Base-by-base conservation (phyloP, 331 rosid genomes). In the Stylosanthes scabra region DNA sequence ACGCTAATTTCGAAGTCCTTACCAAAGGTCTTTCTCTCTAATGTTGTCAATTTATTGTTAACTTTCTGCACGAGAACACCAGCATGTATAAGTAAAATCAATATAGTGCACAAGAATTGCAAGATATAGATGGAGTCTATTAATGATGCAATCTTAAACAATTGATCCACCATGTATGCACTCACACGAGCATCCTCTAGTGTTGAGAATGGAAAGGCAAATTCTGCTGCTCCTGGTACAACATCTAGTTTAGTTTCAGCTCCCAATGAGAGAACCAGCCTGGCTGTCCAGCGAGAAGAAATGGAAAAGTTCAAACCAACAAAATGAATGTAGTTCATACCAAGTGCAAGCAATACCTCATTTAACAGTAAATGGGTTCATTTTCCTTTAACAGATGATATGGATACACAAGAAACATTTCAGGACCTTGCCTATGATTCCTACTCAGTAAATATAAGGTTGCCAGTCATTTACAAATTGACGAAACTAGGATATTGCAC, bases 201-300 rank as follows among this genome's bases (percentile, higher is more conserved):
- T 5, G 91, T 94, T 77, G 97, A 85, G 89, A 94, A 94, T 52
- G 99, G 96, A 78, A 94, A 63, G 50, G 97, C 97, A 62, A 71
- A 88, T 63, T 89, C 93, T 11, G 84, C 42, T 41, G 99, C 97
- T 60, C 99, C 96, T 6, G 99, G 96, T 74, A 91, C 93, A 84
- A 91, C 28, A 84, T 94, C 95, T 52, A 94, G 88, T 72, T 87
- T 89, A 51, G 90, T 62, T 85, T 91, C 97, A 91, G 99, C 95
- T 66, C 99, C 97, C 87, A 91, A 82, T 70, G 99, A 91, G 83
- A 94, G 97, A 88, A 94, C 97, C 84, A 94, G 86, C 99, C 97
- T 91, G 93, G 89, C 93, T 91, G 96, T 83, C 93, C 96, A 84
- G 72, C 27, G 58, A 59, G 58, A 79, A 86, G 81, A 68, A 73